Conservation (phyloP, 2,329 filamentous ascomycete genomes). For the Purpureocillium lavendulum region DNA sequence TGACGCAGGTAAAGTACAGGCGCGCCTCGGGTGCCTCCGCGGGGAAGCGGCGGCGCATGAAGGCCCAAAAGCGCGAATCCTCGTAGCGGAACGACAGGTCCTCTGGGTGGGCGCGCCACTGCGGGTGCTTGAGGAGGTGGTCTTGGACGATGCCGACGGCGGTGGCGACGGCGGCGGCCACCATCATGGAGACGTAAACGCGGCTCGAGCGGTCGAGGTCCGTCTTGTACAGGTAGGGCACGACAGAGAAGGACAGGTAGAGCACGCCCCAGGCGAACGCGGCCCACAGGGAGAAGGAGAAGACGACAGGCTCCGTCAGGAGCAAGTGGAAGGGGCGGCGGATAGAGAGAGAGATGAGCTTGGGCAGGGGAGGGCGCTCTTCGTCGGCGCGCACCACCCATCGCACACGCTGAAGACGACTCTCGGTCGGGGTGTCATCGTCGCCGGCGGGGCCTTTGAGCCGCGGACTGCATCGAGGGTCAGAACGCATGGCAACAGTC, state of each 20-base stretch:
- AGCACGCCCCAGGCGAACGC: conserved; percentile 84
- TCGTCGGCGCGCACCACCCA: conserved; percentile 79
- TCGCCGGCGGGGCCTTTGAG: not conserved
- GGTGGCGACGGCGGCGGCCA: conserved; percentile 59
- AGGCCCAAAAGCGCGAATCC: conserved; percentile 31
- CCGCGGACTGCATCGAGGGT: no score
- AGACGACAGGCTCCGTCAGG: conserved; percentile 68
- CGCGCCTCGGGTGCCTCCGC: conserved; percentile 62
- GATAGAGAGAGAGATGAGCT: conserved; percentile 67
- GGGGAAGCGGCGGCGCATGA: conserved; percentile 36
- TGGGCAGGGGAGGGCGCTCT: conserved; percentile 56
- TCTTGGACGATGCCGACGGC: conserved; percentile 66
- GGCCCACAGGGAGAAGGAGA: conserved; percentile 85
- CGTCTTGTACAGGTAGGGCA: conserved; percentile 67
- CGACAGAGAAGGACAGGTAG: conserved; percentile 74
- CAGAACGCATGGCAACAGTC: no score
- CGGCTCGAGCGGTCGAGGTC: conserved; percentile 60
- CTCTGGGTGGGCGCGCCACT: conserved; percentile 18
- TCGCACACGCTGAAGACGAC: conserved; percentile 45
- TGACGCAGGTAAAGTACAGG: conserved; percentile 75
- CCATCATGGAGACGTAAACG: conserved; percentile 65
- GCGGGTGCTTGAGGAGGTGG: conserved; percentile 42
- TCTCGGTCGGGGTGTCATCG: not conserved
- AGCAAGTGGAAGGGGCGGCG: conserved; percentile 72
- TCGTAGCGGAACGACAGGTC: conserved; percentile 13